phyloP scores from a whole-genome alignment of 2,329 filamentous ascomycete genomes.

The Monilinia aucupariae region DNA sequence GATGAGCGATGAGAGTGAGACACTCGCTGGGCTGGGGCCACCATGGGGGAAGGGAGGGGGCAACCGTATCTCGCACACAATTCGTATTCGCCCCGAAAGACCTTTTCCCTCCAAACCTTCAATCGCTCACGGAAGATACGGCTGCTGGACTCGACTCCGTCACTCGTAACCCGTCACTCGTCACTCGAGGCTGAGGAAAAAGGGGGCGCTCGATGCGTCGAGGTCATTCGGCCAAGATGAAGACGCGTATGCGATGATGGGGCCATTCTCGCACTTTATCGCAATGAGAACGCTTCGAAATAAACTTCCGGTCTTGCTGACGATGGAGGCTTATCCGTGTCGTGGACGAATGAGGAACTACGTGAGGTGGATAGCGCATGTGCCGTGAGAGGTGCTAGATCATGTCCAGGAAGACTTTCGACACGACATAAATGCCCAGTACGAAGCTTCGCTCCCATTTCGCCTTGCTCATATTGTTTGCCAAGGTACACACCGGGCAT shows the following conservation, averaged over 20 bases:
- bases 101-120: not conserved
- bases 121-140: not conserved
- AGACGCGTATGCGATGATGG: not conserved
- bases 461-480: not conserved
- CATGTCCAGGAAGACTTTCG: not conserved
- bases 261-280: not conserved
- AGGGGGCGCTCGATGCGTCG: too few species aligned
- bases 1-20: not conserved
- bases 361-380: not conserved
- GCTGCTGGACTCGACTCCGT: too few species aligned
- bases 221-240: not conserved
- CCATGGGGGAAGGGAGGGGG: too few species aligned
- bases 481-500: not conserved
- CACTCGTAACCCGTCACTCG: too few species aligned
- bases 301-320: not conserved
- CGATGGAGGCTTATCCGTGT: not conserved
- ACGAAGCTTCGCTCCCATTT: not conserved
- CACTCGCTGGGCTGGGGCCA: too few species aligned
- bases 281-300: not conserved
- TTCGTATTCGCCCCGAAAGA: not conserved
- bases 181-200: too few species aligned
- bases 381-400: too few species aligned
- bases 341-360: not conserved
- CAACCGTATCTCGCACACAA: not conserved
- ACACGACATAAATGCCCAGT: not conserved